phyloP scores from a whole-genome alignment of 1,284 basidiomycete species.

The Omphalotus olearius region DNA sequence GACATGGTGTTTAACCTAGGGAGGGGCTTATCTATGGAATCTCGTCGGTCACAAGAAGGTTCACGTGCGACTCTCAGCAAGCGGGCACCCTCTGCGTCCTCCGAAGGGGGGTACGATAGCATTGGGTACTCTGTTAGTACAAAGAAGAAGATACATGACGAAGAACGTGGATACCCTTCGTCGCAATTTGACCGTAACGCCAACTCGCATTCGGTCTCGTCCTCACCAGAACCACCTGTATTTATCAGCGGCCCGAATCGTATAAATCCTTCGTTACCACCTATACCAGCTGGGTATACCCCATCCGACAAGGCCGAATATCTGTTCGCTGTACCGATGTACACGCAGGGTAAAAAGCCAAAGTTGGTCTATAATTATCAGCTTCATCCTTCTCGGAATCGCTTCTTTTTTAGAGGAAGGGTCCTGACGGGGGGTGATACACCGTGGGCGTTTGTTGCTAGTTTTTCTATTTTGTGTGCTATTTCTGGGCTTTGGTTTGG shows the following conservation, averaged over 20 bases:
- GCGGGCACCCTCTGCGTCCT: constrained; percentile 3
- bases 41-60: constrained; percentile 20
- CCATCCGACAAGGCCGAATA: constrained; percentile 24
- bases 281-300: constrained; percentile 7
- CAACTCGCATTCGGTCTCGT: neutral
- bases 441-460: constrained; percentile 70
- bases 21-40: constrained; percentile 54
- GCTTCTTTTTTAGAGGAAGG: constrained; percentile 70
- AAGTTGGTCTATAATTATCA: constrained; percentile 51
- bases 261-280: neutral
- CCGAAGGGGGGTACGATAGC: constrained; percentile 7
- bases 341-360: constrained; percentile 33
- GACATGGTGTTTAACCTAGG: constrained; percentile 49
- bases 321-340: constrained; percentile 42
- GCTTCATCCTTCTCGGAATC: constrained; percentile 65
- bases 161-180: constrained; percentile 13
- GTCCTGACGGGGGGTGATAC: constrained; percentile 83
- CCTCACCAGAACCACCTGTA: neutral
- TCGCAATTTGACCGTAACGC: constrained; percentile 11
- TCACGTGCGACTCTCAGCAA: constrained; percentile 18
- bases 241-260: neutral
- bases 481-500: constrained; percentile 80
- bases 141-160: constrained; percentile 12
- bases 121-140: neutral
- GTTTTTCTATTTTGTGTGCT: constrained; percentile 57